Base-by-base conservation (phyloP, 192 early-diverging fungal species). In the Coemansia sp. region DNA sequence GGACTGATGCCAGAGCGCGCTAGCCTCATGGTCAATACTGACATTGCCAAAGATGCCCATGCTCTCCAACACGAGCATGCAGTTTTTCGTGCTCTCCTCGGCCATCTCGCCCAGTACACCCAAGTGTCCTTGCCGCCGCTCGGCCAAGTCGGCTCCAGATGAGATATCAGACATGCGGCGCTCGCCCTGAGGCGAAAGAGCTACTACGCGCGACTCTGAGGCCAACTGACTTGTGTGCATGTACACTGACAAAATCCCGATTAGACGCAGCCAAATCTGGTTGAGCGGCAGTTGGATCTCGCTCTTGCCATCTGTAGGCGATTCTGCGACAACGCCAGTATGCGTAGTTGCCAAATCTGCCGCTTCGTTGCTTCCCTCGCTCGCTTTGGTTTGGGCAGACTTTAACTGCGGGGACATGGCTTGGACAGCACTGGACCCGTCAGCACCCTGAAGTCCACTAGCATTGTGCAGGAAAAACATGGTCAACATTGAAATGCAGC, bases 381-480 rank as follows among this genome's bases (percentile, higher is more conserved):
- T 32, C 30, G 30, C 55, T 32, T 58, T 58, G 40, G 13, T 21
- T 6, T 64, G 62, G 5, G 26, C 40, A 4, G 62, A 16, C 23
- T 9, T 64, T 19, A 40, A 7, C 16, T 44, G 38, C n/a, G 62
- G 62, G 11, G 62, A 64, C 43, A 40, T 32, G 6, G 62, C 23
- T 14, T 67, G 50, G 14, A 2, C 16, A 16, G 55, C 30, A 17
- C 55, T 35, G 55, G 55, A 32, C 28, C 55, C 61, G 4, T 49
- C 39, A 35, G 70, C 47, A 2, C 35, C 23, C 40, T 76, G 78
- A 28, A 76, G 69, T 3, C 26, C 39, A 38, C 26, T 49, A 1
- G 69, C 74, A 42, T 84, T 76, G 72, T 80, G 82, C 9, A 84
- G 69, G 61, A 84, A 84, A 17, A 68, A 78, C 72, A 76, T 84